A percentile compares a stretch with the other conserved stretches of the same genome.
These are phyloP conservation scores for Vitis riparia DNA, from an alignment of 164 flowering plant species.

Conservation along the genomic window DNA sequence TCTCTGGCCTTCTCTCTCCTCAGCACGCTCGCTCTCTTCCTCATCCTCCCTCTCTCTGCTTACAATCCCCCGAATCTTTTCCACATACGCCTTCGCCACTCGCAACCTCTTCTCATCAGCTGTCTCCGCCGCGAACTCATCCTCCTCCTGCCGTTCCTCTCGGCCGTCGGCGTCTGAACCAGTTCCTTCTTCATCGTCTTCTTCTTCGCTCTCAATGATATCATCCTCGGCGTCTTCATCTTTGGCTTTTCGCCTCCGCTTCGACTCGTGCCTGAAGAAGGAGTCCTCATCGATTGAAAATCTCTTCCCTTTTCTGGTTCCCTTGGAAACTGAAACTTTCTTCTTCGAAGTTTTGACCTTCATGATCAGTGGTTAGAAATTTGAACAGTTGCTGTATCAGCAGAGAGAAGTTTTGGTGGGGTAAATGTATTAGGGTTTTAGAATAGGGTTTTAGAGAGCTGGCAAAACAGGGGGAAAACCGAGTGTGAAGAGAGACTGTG, in stretches of 20 bases:
- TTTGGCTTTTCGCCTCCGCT: constrained; percentile 28
- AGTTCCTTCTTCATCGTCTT: constrained; percentile 25
- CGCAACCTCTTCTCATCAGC: constrained; percentile 61
- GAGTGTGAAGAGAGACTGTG: no score
- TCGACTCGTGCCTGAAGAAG: constrained; percentile 37
- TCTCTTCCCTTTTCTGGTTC: constrained; percentile 21
- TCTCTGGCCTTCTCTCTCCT: constrained; percentile 34
- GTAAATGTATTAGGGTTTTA: no score
- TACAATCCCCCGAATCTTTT: constrained; percentile 24
- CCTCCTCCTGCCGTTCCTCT: constrained; percentile 29
- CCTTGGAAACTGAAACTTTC: constrained; percentile 19
- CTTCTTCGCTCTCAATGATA: constrained; percentile 30
- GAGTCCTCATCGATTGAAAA: constrained; percentile 35
- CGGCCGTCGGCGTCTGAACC: constrained; percentile 7
- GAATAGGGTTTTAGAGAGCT: no score
- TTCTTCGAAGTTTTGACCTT: constrained; percentile 16
- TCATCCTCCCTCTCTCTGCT: constrained; percentile 29
- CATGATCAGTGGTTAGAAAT: no score
- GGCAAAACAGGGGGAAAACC: no score
- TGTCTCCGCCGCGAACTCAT: constrained; percentile 42
- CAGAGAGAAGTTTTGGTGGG: no score
- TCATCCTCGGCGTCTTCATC: constrained; percentile 36
- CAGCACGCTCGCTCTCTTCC: constrained; percentile 31
- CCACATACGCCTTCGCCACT: constrained; percentile 40
- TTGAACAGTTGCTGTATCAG: no score